Conservation (phyloP, 2,329 filamentous ascomycete species). For the Helminthosporium solani region DNA sequence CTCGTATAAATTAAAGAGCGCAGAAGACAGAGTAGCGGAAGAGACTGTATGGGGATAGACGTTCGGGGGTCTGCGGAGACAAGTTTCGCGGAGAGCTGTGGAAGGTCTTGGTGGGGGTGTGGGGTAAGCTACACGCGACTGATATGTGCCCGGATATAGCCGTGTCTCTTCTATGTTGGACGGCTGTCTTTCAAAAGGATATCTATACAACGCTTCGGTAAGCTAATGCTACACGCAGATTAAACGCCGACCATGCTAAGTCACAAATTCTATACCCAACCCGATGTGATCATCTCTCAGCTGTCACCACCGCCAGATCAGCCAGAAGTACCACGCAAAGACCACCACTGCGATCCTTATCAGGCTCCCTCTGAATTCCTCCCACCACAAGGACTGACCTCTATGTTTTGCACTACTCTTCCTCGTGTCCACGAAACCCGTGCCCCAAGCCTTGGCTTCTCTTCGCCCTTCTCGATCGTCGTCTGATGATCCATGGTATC, state of each 20-base stretch:
- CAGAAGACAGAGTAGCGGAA: not conserved
- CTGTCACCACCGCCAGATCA: constrained; percentile 62
- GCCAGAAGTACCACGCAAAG: constrained; percentile 64
- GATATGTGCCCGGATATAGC: no score
- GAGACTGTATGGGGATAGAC: not conserved
- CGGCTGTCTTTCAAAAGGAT: no score
- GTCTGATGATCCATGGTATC: constrained; percentile 36
- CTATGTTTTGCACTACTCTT: constrained; percentile 39
- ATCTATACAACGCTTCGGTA: not conserved
- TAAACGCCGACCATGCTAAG: not conserved
- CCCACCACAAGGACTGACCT: constrained; percentile 50
- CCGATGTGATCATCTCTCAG: not conserved
- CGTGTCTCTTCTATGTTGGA: no score
- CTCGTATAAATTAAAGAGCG: not conserved
- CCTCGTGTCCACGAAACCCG: constrained; percentile 32
- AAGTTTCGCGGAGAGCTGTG: not conserved
- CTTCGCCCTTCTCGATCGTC: constrained; percentile 9
- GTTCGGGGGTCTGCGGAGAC: not conserved
- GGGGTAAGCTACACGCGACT: no score
- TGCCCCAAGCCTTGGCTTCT: constrained; percentile 33
- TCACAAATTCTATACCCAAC: not conserved
- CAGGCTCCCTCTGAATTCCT: constrained; percentile 63
- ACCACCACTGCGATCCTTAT: constrained; percentile 66
- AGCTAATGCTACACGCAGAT: not conserved
- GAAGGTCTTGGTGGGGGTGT: not conserved